phyloP scores from a whole-genome alignment of 2,329 filamentous ascomycete species.

The Aspergillus sclerotialis region DNA sequence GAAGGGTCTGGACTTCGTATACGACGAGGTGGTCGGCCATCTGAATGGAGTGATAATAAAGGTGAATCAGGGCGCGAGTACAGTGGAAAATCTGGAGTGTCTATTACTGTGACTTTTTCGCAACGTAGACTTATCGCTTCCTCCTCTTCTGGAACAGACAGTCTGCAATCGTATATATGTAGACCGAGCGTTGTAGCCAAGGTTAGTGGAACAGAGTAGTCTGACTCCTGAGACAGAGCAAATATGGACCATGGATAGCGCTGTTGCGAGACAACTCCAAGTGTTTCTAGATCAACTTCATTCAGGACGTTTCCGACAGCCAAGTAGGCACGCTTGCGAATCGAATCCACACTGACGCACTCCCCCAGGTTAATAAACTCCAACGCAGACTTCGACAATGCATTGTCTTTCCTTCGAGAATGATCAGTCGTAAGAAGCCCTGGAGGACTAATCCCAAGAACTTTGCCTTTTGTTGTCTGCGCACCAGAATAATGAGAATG shows the following conservation, averaged over 20 bases:
- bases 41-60: constrained; percentile 23
- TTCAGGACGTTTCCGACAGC: constrained; percentile 70
- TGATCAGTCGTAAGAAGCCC: constrained; percentile 63
- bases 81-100: constrained; percentile 21
- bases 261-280: constrained; percentile 62
- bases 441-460: constrained; percentile 58
- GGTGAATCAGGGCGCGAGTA: constrained; percentile 27
- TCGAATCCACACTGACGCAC: constrained; percentile 71
- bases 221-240: constrained; percentile 64
- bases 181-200: constrained; percentile 76
- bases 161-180: constrained; percentile 72
- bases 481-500: constrained; percentile 24
- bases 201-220: constrained; percentile 63
- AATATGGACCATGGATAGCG: constrained; percentile 78
- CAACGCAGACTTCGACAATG: constrained; percentile 19
- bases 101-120: constrained; percentile 19
- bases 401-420: constrained; percentile 50
- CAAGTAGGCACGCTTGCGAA: constrained; percentile 64
- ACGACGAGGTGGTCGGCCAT: constrained; percentile 29
- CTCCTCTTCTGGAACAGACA: constrained; percentile 27
- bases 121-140: constrained; percentile 28
- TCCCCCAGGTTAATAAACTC: constrained; percentile 57
- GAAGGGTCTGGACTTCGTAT: constrained; percentile 29
- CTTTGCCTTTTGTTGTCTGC: constrained; percentile 43
- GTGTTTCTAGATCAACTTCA: constrained; percentile 71